Base-by-base conservation (phyloP, 768 basidiomycete species). In the Vararia minispora region DNA sequence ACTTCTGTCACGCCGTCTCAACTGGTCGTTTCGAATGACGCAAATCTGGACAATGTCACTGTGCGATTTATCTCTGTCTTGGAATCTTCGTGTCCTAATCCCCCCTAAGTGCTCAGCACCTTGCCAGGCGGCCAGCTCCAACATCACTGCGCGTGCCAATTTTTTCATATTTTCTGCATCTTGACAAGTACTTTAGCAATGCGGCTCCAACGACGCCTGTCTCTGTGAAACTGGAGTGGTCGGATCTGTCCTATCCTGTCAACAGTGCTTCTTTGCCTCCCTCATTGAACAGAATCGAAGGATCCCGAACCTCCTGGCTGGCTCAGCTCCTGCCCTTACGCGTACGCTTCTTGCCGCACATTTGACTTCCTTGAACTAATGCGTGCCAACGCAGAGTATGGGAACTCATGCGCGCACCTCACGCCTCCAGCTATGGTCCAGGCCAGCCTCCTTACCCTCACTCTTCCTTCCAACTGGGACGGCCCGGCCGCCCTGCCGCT, bases 231-330 rank as follows among this genome's bases (percentile, higher is more conserved):
- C 57, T 11, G 51, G 42, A 6, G 69, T 69, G 3, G 63, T 73
- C 23, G 40, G 53, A 1, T 46, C 58, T 1, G 56, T 86, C 39
- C 57, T 63, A 2, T 35, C 49, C 24, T 81, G 81, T 58, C 69
- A 86, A 54, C 72, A 76, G 49, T 86, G 82, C 63, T 69, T 79
- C 66, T 76, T 79, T 51, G 53, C 57, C 28, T 59, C 60, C 40
- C 58, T 83, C 20, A 67, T 87, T 45, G 49, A 51, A 7, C 57
- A 58, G 25, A 76, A 77, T 51, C 52, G 62, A 39, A 62, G 54
- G 17, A 57, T 63, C 40, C 64, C 69, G 8, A 73, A 79, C 53
- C 58, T 63, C 35, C 62, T 65, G 12, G 72, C 70, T 4, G 83
- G 82, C 7, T 76, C 76, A n/a, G 65, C 66, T 34, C 53, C 66